phyloP scores from a whole-genome alignment of 2,329 filamentous ascomycete species.

The Phaeoacremonium minimum region DNA sequence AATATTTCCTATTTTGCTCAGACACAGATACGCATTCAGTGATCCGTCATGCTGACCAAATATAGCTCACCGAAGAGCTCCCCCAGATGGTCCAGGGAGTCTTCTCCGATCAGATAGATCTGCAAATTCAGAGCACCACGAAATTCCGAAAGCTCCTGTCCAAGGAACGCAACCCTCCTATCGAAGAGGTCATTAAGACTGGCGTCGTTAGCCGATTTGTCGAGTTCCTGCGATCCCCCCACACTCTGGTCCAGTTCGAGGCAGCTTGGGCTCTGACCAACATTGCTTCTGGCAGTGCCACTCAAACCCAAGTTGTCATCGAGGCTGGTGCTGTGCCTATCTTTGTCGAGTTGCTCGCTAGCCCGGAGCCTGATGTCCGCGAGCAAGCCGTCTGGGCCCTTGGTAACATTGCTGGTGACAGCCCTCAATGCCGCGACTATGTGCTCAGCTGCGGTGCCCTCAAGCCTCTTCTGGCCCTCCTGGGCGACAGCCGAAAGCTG shows the following conservation, averaged over 20 bases:
- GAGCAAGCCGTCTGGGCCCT: conserved; percentile 98
- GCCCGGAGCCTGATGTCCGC: conserved; percentile 94
- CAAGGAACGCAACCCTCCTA: conserved; percentile 98
- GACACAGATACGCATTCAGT: too few relatives aligned
- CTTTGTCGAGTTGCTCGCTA: conserved; percentile 92
- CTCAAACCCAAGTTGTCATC: conserved; percentile 98
- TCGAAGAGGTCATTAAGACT: conserved; percentile 98
- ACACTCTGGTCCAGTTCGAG: conserved; percentile 98
- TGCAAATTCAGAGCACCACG: conserved; percentile 94
- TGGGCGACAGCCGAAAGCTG: conserved; percentile 96
- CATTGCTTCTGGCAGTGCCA: conserved; percentile 94
- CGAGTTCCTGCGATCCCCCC: conserved; percentile 94
- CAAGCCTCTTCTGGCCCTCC: conserved; percentile 80
- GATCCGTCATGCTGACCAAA: conserved; percentile 23
- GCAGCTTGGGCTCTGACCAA: conserved; percentile 99
- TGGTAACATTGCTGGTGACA: conserved; percentile 98
- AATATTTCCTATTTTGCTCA: too few relatives aligned
- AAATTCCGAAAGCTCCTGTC: conserved; percentile 98
- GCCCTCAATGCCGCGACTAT: conserved; percentile 94
- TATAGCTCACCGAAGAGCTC: conserved; percentile 91
- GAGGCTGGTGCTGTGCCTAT: conserved; percentile 97
- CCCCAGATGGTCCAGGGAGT: conserved; percentile 97
- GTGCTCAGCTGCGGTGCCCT: conserved; percentile 88
- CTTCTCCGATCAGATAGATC: conserved; percentile 97
- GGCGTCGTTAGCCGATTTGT: conserved; percentile 97